phyloP scores from a whole-genome alignment of 768 basidiomycete species.

The Crepidotus variabilis region DNA sequence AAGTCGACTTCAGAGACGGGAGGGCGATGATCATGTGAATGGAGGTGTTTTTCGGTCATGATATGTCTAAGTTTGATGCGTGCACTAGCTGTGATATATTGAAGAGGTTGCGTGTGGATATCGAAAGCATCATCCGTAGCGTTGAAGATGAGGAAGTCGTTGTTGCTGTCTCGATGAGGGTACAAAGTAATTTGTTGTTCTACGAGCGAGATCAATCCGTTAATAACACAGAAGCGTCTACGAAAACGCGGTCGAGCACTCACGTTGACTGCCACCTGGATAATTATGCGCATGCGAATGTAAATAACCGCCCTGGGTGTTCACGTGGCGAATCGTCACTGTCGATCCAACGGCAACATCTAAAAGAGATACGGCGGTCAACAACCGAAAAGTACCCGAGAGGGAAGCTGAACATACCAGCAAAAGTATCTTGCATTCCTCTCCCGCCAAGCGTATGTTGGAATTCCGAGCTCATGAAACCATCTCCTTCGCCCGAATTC shows the following conservation, averaged over 20 bases:
- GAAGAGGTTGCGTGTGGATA: slow-evolving; percentile 51
- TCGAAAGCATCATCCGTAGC: slow-evolving; percentile 47
- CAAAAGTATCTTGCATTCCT: slow-evolving; percentile 90
- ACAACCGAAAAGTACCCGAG: background rate
- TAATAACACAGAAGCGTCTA: background rate
- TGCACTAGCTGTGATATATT: slow-evolving; percentile 59
- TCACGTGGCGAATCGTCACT: slow-evolving; percentile 82
- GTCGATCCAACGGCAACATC: slow-evolving; percentile 86
- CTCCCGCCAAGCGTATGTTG: slow-evolving; percentile 91
- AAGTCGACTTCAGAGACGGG: slow-evolving; percentile 98
- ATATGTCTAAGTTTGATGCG: slow-evolving; percentile 83
- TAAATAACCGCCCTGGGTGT: slow-evolving; percentile 98
- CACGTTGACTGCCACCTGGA: slow-evolving; percentile 88
- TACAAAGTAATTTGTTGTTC: slow-evolving; percentile 99
- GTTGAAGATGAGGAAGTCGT: slow-evolving; percentile 85
- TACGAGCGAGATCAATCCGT: slow-evolving; percentile 24
- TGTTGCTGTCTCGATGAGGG: slow-evolving; percentile 97
- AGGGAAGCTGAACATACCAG: slow-evolving; percentile 49
- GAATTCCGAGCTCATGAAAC: slow-evolving; percentile 99
- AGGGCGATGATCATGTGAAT: slow-evolving; percentile 93
- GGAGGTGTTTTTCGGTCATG: slow-evolving; percentile 78
- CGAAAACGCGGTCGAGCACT: slow-evolving; percentile 1
- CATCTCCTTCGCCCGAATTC: slow-evolving; percentile 94
- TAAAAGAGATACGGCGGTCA: slow-evolving; percentile 17
- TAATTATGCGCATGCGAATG: slow-evolving; percentile 93